phyloP scores from a whole-genome alignment of 1,284 basidiomycete species.

The Austroboletus novae-zelandiae region DNA sequence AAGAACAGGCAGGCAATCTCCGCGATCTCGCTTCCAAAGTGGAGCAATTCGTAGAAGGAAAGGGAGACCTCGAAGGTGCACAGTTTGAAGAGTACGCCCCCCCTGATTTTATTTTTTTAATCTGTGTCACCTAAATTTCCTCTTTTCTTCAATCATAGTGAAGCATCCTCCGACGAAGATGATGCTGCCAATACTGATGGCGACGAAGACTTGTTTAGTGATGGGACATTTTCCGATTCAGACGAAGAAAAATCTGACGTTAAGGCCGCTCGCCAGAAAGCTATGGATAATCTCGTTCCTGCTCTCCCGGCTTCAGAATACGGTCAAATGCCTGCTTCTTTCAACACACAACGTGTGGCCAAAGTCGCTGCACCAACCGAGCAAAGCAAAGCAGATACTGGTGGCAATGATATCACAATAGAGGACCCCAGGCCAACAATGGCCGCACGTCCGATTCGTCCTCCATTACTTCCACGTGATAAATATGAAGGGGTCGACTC shows the following conservation, averaged over 20 bases:
- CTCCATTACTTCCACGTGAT: slow-evolving; percentile 77
- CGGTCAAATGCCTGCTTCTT: slow-evolving; percentile 75
- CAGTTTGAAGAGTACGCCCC: slow-evolving; percentile 81
- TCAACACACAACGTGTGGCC: slow-evolving; percentile 66
- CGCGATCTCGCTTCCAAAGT: slow-evolving; percentile 81
- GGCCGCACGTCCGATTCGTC: slow-evolving; percentile 43
- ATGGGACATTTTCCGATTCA: slow-evolving; percentile 40
- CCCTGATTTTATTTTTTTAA: not conserved
- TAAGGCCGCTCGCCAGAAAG: slow-evolving; percentile 47
- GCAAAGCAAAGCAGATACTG: slow-evolving; percentile 28
- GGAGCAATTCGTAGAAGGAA: slow-evolving; percentile 81
- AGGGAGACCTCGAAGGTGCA: slow-evolving; percentile 86
- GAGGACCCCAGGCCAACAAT: slow-evolving; percentile 7
- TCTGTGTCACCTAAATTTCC: slow-evolving; percentile 7
- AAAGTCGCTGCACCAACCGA: slow-evolving; percentile 49
- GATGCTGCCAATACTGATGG: slow-evolving; percentile 39
- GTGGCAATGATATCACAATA: slow-evolving; percentile 4
- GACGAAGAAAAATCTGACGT: slow-evolving; percentile 38
- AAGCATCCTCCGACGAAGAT: slow-evolving; percentile 56
- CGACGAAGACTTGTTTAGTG: slow-evolving; percentile 40
- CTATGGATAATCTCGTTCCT: slow-evolving; percentile 72
- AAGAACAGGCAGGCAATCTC: slow-evolving; percentile 68
- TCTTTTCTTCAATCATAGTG: slow-evolving; percentile 39
- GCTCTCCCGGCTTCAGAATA: slow-evolving; percentile 70
- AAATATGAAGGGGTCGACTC: slow-evolving; percentile 83